Percentiles rank a stretch among this genome's conserved stretches.
These are phyloP conservation scores for Glomus cerebriforme DNA, from an alignment of 192 early-diverging fungal species.

Conservation along the genomic window DNA sequence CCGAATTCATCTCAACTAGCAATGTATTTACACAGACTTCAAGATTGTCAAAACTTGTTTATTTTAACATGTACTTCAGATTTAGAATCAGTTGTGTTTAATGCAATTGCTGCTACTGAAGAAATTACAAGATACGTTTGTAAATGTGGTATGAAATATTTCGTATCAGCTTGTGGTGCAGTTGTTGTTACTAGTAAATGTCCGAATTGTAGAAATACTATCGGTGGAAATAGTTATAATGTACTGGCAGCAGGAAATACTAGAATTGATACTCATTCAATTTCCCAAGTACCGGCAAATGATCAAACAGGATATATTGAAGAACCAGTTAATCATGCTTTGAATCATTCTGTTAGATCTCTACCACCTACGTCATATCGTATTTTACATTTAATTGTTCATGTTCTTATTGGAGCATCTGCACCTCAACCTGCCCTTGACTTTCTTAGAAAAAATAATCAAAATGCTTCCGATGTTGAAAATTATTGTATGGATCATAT, in stretches of 20 bases:
- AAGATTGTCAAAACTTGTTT: too few species aligned
- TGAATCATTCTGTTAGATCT: not conserved
- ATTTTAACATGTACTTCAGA: too few species aligned
- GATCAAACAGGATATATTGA: conserved; percentile 22
- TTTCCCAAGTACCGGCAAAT: not conserved
- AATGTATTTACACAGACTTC: too few species aligned
- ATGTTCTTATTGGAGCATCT: conserved; percentile 19
- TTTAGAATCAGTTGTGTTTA: not conserved
- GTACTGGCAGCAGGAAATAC: not conserved
- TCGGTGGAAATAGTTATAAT: not conserved
- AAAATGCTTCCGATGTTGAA: not conserved
- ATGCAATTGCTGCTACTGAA: not conserved
- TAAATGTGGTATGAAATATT: conserved; percentile 19
- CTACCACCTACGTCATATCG: conserved; percentile 7
- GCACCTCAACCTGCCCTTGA: not conserved
- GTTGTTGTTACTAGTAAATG: not conserved
- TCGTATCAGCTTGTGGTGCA: conserved; percentile 15
- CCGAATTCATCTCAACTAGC: too few species aligned
- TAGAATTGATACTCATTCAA: not conserved
- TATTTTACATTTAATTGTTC: conserved; percentile 31
- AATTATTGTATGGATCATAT: conserved; percentile 20
- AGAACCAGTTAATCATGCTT: not conserved
- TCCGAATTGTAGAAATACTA: not conserved
- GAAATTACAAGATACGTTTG: conserved; percentile 2
- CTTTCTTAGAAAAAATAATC: not conserved